These are phyloP conservation scores for Ilyonectria sp. DNA, from an alignment of 2,329 filamentous ascomycete species.

Conservation along the genomic window DNA sequence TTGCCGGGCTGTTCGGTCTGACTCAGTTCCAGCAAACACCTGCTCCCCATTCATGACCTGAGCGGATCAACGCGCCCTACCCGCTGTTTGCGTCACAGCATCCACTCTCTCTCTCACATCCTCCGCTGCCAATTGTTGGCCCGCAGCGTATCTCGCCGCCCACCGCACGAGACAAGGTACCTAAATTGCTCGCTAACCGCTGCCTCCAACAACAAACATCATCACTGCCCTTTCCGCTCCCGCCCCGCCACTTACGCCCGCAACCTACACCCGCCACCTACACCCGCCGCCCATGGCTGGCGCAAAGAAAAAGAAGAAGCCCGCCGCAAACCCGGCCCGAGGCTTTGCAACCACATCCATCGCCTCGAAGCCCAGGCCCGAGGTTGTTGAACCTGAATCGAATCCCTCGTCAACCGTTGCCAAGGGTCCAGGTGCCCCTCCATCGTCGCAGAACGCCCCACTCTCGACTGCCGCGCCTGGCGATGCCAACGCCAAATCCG, in stretches of 20 bases:
- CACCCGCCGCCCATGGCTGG: slow-evolving; percentile 71
- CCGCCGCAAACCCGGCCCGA: slow-evolving; percentile 86
- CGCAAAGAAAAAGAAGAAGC: slow-evolving; percentile 92
- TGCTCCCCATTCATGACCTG: slow-evolving; percentile 4
- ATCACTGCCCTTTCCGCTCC: neutral
- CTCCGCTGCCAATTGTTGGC: slow-evolving; percentile 14
- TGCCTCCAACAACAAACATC: slow-evolving; percentile 20
- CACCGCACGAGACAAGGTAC: slow-evolving; percentile 24
- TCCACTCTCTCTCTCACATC: slow-evolving; percentile 20
- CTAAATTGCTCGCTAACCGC: slow-evolving; percentile 25
- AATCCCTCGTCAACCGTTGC: slow-evolving; percentile 38
- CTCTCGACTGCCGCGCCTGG: slow-evolving; percentile 46
- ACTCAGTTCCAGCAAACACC: neutral
- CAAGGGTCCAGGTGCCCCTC: slow-evolving; percentile 50
- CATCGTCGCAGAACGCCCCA: slow-evolving; percentile 51
- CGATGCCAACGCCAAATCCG: slow-evolving; percentile 39
- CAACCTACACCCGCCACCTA: slow-evolving; percentile 7
- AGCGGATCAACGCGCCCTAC: neutral
- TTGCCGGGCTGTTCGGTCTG: slow-evolving; percentile 3
- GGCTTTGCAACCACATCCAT: slow-evolving; percentile 96
- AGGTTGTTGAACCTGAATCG: slow-evolving; percentile 61
- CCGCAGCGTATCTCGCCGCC: slow-evolving; percentile 24
- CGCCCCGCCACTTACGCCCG: slow-evolving; percentile 19
- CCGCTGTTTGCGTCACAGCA: slow-evolving; percentile 31
- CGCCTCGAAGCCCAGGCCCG: slow-evolving; percentile 83